Evolutionary conservation across 768 basidiomycete genomes (phyloP).

Genomic region (Hortiboletus campestris): DNA sequence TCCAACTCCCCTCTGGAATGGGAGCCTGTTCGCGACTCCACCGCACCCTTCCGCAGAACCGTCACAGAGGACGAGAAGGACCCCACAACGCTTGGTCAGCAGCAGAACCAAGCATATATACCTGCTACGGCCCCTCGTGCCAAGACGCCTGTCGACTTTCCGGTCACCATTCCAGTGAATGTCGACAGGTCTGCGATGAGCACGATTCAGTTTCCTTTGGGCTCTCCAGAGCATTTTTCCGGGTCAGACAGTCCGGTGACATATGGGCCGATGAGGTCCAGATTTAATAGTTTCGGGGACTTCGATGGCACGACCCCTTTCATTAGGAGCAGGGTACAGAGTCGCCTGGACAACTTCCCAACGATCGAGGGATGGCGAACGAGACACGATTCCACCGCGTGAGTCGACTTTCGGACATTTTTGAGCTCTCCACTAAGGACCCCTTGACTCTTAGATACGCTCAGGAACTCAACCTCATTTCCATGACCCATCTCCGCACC

Average conservation of each 20-base stretch:
- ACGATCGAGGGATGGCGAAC: slow-evolving; percentile 79
- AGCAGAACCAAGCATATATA: slow-evolving; percentile 22
- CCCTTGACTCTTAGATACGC: slow-evolving; percentile 54
- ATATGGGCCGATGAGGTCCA: slow-evolving; percentile 48
- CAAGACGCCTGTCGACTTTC: slow-evolving; percentile 59
- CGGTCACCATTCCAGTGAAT: slow-evolving; percentile 49
- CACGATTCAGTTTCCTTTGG: slow-evolving; percentile 77
- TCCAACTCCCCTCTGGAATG: slow-evolving; percentile 49
- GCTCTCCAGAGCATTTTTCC: slow-evolving; percentile 64
- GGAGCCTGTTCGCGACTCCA: slow-evolving; percentile 52
- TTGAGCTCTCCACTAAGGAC: slow-evolving; percentile 1
- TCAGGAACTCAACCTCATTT: slow-evolving; percentile 78
- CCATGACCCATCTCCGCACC: slow-evolving; percentile 84
- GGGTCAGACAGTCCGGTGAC: slow-evolving; percentile 56
- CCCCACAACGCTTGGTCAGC: slow-evolving; percentile 42
- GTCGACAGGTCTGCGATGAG: slow-evolving; percentile 52
- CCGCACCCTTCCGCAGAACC: slow-evolving; percentile 75
- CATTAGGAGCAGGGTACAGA: slow-evolving; percentile 81
- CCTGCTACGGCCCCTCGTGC: slow-evolving; percentile 39
- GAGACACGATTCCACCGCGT: slow-evolving; percentile 88
- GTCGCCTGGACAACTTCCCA: slow-evolving; percentile 59
- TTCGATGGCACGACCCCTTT: slow-evolving; percentile 74
- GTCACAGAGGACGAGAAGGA: slow-evolving; percentile 77
- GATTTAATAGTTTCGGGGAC: slow-evolving; percentile 73
- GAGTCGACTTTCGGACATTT: slow-evolving; percentile 32